Evolutionary conservation across 2,329 filamentous ascomycete genomes (phyloP).

Genomic region (Fusarium subtropicale): DNA sequence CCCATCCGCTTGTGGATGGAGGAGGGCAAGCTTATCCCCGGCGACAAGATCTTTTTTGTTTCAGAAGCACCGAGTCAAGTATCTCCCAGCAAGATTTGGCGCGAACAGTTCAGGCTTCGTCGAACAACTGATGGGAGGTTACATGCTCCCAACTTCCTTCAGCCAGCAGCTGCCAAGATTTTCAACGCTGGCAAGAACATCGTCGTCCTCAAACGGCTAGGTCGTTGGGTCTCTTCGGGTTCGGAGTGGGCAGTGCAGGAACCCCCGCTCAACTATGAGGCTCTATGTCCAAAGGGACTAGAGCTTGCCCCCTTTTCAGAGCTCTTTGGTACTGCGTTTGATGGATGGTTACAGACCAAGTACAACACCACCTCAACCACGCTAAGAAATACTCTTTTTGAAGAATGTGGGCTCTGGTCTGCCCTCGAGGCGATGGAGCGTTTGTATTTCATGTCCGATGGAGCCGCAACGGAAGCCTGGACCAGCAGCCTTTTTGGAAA

Average conservation of each 20-base stretch:
- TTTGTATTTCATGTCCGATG: slow-evolving; percentile 83
- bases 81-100: slow-evolving; percentile 77
- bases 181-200: slow-evolving; percentile 92
- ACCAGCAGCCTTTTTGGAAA: slow-evolving; percentile 78
- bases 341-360: slow-evolving; percentile 80
- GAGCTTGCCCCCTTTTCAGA: slow-evolving; percentile 77
- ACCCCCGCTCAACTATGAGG: slow-evolving; percentile 66
- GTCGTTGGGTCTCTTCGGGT: slow-evolving; percentile 59
- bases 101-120: slow-evolving; percentile 76
- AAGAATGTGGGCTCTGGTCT: slow-evolving; percentile 73
- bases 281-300: slow-evolving; percentile 62
- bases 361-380: slow-evolving; percentile 75
- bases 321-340: slow-evolving; percentile 77
- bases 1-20: slow-evolving; percentile 89
- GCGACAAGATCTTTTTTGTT: slow-evolving; percentile 82
- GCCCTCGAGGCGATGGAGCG: slow-evolving; percentile 75
- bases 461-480: slow-evolving; percentile 73
- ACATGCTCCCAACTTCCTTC: slow-evolving; percentile 80
- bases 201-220: slow-evolving; percentile 81
- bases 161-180: slow-evolving; percentile 75
- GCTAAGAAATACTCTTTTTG: slow-evolving; percentile 74
- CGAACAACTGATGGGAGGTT: slow-evolving; percentile 68
- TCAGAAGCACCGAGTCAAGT: slow-evolving; percentile 66
- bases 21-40: slow-evolving; percentile 73
- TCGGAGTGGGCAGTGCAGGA: slow-evolving; percentile 50